A percentile compares a stretch with the other conserved stretches of the same genome.
Conservation (phyloP, 75 land plant genomes). For the Gnetum montanum region DNA sequence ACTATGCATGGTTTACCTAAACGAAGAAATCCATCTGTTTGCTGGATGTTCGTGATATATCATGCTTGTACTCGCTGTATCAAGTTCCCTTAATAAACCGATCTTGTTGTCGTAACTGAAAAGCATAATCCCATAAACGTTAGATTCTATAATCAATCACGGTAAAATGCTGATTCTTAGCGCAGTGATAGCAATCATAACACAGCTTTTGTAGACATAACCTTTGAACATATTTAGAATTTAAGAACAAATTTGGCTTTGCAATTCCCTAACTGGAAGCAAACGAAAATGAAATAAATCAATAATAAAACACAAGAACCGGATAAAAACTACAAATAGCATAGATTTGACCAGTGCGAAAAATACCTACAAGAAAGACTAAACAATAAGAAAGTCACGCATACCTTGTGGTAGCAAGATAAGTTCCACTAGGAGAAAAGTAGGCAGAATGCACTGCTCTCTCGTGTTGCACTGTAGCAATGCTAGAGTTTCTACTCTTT, state of each 20-base stretch:
- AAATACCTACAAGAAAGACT: background rate
- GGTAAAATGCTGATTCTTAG: background rate
- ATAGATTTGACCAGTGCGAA: background rate
- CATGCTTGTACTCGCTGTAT: constrained; percentile 17
- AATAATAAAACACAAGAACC: background rate
- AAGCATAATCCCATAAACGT: background rate
- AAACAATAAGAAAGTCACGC: background rate
- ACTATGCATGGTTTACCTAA: constrained; percentile 62
- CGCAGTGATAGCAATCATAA: background rate
- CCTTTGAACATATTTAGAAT: background rate
- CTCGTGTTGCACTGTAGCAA: constrained; percentile 31
- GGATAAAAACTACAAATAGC: background rate
- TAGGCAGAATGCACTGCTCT: constrained; percentile 70
- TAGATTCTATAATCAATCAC: background rate
- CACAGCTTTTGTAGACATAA: background rate
- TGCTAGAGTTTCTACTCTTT: constrained; percentile 8
- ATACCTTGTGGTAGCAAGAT: constrained; percentile 72
- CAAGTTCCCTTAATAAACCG: constrained; percentile 32
- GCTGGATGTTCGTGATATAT: constrained; percentile 41
- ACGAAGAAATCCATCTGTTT: constrained; percentile 57
- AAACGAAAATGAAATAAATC: background rate
- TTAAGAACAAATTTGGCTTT: background rate
- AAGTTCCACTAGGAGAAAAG: constrained; percentile 73
- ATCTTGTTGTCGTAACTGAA: constrained; percentile 45
- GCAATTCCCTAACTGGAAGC: background rate